Conservation (phyloP, 257 asterid species). For the Euphrasia confusa region DNA sequence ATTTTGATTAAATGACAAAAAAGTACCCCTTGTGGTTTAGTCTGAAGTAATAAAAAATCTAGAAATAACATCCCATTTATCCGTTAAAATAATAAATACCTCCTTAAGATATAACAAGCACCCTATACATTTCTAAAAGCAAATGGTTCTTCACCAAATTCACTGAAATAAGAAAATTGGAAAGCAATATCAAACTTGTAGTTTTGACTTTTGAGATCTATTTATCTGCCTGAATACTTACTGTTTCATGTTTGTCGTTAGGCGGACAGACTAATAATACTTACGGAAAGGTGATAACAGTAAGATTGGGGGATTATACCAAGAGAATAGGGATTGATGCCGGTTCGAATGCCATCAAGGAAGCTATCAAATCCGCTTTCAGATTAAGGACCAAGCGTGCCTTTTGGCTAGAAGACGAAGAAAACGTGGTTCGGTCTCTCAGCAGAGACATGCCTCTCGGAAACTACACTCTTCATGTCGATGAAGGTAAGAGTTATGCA, state of each 20-base stretch:
- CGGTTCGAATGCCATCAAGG: slow-evolving; percentile 69
- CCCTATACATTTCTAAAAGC: neutral
- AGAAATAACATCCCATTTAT: neutral
- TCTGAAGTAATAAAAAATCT: neutral
- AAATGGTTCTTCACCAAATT: neutral
- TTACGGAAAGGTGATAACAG: slow-evolving; percentile 73
- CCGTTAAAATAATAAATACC: neutral
- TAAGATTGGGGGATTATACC: slow-evolving; percentile 63
- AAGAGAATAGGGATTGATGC: slow-evolving; percentile 84
- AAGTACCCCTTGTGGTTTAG: neutral
- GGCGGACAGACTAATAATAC: slow-evolving; percentile 58
- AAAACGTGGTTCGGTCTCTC: slow-evolving; percentile 61
- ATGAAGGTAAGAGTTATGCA: slow-evolving; percentile 53
- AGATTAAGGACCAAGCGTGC: slow-evolving; percentile 78
- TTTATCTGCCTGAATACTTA: neutral
- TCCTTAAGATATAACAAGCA: neutral
- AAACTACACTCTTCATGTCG: slow-evolving; percentile 77
- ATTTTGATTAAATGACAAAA: neutral
- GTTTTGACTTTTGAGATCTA: neutral
- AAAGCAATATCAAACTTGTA: neutral
- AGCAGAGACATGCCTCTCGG: slow-evolving; percentile 92
- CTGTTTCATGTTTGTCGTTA: slow-evolving; percentile 27
- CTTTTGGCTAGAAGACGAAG: slow-evolving; percentile 95
- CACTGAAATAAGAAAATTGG: neutral
- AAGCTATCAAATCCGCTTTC: slow-evolving; percentile 76